A percentile compares a stretch with the other conserved stretches of the same genome.
Evolutionary conservation across 768 basidiomycete species (phyloP).

Genomic region (Rhodocollybia butyracea): DNA sequence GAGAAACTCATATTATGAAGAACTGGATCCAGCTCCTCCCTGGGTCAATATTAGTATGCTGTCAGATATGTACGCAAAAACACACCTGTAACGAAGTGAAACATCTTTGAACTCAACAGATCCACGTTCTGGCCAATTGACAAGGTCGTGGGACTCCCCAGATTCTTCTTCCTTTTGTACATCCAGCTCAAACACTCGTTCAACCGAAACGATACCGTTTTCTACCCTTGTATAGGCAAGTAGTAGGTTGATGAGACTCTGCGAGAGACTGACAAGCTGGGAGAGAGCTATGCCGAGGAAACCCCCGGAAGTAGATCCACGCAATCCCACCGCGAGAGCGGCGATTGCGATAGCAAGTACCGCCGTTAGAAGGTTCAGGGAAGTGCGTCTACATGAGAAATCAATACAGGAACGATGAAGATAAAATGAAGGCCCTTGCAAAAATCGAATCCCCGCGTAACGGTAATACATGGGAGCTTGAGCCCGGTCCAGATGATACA

Average conservation of each 20-base stretch:
- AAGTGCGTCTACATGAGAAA: slow-evolving; percentile 3
- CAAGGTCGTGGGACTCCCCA: background rate
- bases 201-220: slow-evolving; percentile 4
- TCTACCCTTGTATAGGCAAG: slow-evolving; percentile 7
- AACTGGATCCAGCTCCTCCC: slow-evolving; percentile 2
- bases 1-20: slow-evolving; percentile 10
- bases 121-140: slow-evolving; percentile 6
- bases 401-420: background rate
- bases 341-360: slow-evolving; percentile 4
- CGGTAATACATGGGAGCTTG: slow-evolving; percentile 9
- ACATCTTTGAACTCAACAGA: slow-evolving; percentile 6
- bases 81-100: slow-evolving; percentile 7
- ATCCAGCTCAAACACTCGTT: slow-evolving; percentile 6
- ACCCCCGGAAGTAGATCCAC: slow-evolving; percentile 6
- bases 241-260: slow-evolving; percentile 6
- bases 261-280: slow-evolving; percentile 1
- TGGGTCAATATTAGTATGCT: background rate
- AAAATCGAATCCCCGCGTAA: slow-evolving; percentile 8
- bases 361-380: slow-evolving; percentile 5
- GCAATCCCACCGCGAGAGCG: slow-evolving; percentile 8
- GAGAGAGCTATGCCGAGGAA: slow-evolving; percentile 7
- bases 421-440: background rate
- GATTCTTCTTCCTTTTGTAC: background rate
- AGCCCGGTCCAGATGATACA: background rate
- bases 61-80: background rate